Evolutionary conservation across 2,329 filamentous ascomycete genomes (phyloP).

Genomic region (Alternaria solani): DNA sequence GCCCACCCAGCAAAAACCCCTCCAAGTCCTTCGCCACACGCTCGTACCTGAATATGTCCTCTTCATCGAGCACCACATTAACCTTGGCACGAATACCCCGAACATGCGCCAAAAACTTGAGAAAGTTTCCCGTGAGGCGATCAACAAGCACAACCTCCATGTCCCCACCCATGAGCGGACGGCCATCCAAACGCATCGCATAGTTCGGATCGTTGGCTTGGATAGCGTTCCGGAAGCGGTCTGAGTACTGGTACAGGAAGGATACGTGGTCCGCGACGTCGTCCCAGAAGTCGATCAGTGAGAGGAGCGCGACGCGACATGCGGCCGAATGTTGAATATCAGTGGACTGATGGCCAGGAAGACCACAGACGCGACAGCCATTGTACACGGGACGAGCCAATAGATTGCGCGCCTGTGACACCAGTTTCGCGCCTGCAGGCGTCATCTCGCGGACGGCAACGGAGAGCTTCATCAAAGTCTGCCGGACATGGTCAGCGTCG

Average conservation of each 20-base stretch:
- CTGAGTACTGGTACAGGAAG: slow-evolving; percentile 20
- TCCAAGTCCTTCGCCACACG: slow-evolving; percentile 15
- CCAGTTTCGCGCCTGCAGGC: slow-evolving; percentile 18
- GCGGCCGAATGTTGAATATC: slow-evolving; percentile 17
- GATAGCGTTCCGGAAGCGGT: slow-evolving; percentile 25
- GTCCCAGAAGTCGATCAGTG: slow-evolving; percentile 30
- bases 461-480: slow-evolving; percentile 19
- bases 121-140: slow-evolving; percentile 24
- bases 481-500: slow-evolving; percentile 7
- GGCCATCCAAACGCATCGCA: slow-evolving; percentile 26
- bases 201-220: slow-evolving; percentile 19
- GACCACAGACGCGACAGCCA: slow-evolving; percentile 28
- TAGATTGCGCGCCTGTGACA: slow-evolving; percentile 25
- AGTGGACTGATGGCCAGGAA: slow-evolving; percentile 27
- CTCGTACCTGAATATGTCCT: slow-evolving; percentile 15
- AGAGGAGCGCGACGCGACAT: slow-evolving; percentile 25
- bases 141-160: slow-evolving; percentile 28
- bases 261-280: slow-evolving; percentile 16
- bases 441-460: slow-evolving; percentile 30
- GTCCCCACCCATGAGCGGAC: slow-evolving; percentile 12
- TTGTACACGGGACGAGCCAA: slow-evolving; percentile 26
- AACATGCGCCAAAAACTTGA: slow-evolving; percentile 29
- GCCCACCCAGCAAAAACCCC: slow-evolving; percentile 23
- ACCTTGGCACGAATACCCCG: slow-evolving; percentile 23
- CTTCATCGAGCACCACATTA: slow-evolving; percentile 14